A percentile compares a stretch with the other conserved stretches of the same genome.
These are phyloP conservation scores for Solanum pimpinellifolium DNA, from an alignment of 257 asterid genomes.

Conservation along the genomic window DNA sequence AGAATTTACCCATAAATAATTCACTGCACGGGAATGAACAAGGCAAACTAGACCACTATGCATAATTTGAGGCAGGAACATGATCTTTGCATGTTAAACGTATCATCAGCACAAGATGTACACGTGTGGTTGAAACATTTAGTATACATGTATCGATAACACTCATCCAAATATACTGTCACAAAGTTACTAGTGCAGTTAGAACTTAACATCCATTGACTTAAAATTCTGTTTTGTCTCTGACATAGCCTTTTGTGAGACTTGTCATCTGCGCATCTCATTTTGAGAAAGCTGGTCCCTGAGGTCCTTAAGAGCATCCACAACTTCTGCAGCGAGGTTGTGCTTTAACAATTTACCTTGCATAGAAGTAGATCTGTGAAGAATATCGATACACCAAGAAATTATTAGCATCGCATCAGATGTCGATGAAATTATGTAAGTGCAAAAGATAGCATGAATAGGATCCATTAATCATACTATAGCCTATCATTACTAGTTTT, in stretches of 20 bases:
- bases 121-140: background rate
- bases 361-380: constrained; percentile 72
- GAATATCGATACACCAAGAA: background rate
- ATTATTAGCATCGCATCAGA: background rate
- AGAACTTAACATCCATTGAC: background rate
- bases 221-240: background rate
- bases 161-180: background rate
- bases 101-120: background rate
- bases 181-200: background rate
- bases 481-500: background rate
- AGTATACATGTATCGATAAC: background rate
- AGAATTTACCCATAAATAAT: background rate
- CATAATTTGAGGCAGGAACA: background rate
- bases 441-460: background rate
- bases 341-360: constrained; percentile 90
- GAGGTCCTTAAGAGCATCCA: constrained; percentile 86
- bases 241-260: background rate
- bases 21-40: background rate
- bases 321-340: constrained; percentile 82
- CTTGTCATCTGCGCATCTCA: constrained; percentile 7
- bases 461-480: background rate
- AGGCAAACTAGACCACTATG: background rate
- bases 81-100: background rate
- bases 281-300: constrained; percentile 58
- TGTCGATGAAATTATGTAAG: background rate